Percentiles rank a stretch among this genome's conserved stretches.
Conservation (phyloP, 257 asterid genomes). For the Galeopsis tetrahit region DNA sequence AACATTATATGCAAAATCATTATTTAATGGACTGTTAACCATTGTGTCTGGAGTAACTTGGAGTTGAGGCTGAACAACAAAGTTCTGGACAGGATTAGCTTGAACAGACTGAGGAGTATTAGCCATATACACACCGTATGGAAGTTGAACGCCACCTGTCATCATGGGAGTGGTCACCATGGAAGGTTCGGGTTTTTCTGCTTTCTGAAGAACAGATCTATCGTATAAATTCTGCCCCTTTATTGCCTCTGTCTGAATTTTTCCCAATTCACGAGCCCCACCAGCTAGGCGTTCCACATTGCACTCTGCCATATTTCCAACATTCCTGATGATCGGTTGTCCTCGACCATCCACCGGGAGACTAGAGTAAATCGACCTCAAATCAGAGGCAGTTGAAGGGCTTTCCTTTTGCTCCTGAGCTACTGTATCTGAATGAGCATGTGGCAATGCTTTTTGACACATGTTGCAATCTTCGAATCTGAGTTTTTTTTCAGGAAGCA, state of each 20-base stretch:
- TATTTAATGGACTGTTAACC: constrained; percentile 45
- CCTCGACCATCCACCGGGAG: constrained; percentile 70
- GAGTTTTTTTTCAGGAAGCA: constrained; percentile 45
- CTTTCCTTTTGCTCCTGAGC: constrained; percentile 65
- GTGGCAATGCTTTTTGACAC: constrained; percentile 96
- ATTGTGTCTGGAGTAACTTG: constrained; percentile 56
- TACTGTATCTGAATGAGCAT: constrained; percentile 90
- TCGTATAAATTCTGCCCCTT: constrained; percentile 51
- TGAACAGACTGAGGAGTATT: constrained; percentile 54
- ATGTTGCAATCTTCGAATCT: constrained; percentile 68
- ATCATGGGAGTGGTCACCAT: constrained; percentile 46
- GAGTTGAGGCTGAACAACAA: constrained; percentile 55
- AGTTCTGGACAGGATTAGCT: constrained; percentile 49
- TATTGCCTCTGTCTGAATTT: constrained; percentile 41
- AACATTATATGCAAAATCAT: constrained; percentile 50
- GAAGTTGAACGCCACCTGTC: constrained; percentile 57
- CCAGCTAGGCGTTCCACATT: constrained; percentile 46
- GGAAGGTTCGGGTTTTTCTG: constrained; percentile 57
- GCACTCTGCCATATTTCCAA: constrained; percentile 48
- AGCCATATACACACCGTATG: constrained; percentile 50
- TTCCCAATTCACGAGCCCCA: constrained; percentile 45
- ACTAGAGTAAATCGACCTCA: constrained; percentile 56
- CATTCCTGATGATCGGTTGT: constrained; percentile 49
- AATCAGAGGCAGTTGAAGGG: constrained; percentile 56
- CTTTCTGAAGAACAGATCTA: constrained; percentile 40